phyloP scores from a whole-genome alignment of 164 flowering plant genomes.

The Kingdonia uniflora region DNA sequence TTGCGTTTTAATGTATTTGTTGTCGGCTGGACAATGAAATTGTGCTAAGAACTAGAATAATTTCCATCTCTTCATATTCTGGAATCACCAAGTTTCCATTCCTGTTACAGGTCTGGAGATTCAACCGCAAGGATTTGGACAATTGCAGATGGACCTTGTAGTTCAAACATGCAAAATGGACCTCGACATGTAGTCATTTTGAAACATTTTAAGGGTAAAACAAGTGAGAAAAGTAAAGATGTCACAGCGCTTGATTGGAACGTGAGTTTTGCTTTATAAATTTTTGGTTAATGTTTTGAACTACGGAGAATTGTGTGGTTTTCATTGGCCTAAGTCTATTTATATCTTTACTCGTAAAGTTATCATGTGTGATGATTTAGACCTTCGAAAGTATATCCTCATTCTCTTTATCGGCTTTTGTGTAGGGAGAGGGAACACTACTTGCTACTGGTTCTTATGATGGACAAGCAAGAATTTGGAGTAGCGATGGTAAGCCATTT shows the following conservation, averaged over 20 bases:
- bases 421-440: constrained; percentile 86
- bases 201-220: constrained; percentile 81
- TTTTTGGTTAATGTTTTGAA: too few species aligned
- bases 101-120: constrained; percentile 73
- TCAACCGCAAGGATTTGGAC: constrained; percentile 96
- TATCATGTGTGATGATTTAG: neutral
- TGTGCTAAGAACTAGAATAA: too few species aligned
- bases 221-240: constrained; percentile 86
- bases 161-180: constrained; percentile 36
- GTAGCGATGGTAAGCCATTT: constrained; percentile 57
- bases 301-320: too few species aligned
- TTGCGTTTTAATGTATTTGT: too few species aligned
- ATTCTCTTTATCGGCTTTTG: neutral
- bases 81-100: neutral
- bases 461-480: constrained; percentile 98
- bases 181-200: constrained; percentile 53
- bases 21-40: too few species aligned
- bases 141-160: constrained; percentile 51
- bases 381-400: neutral
- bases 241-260: constrained; percentile 99
- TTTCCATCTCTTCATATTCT: too few species aligned
- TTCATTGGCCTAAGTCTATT: too few species aligned
- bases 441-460: constrained; percentile 99
- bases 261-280: too few species aligned
- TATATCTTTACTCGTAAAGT: too few species aligned